phyloP scores from a whole-genome alignment of 495 filamentous ascomycete genomes.

The Talaromyces thailandensis region DNA sequence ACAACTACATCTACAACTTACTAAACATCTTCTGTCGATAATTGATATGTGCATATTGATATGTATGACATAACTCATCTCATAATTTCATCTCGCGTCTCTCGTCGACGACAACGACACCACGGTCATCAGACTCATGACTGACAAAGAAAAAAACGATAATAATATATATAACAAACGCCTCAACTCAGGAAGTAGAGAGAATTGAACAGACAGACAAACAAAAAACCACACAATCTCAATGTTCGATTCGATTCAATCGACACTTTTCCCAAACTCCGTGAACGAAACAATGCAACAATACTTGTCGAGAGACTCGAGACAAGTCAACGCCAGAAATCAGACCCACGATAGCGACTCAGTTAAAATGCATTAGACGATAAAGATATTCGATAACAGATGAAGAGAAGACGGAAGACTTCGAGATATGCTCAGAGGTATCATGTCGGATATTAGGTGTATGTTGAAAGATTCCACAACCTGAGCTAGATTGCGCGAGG shows the following conservation, averaged over 20 bases:
- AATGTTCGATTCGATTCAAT: not conserved
- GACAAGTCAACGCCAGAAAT: not conserved
- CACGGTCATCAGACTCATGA: not conserved
- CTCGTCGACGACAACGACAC: not conserved
- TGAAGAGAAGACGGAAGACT: not conserved
- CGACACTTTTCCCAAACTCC: not conserved
- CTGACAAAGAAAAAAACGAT: not conserved
- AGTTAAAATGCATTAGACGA: constrained; percentile 7
- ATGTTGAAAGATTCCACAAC: not conserved
- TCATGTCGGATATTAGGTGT: not conserved
- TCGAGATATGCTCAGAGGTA: not conserved
- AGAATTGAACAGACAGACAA: not conserved
- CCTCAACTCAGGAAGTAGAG: not conserved
- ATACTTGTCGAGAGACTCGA: constrained; percentile 2
- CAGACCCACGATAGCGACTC: not conserved
- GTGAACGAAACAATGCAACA: not conserved
- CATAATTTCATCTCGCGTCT: not conserved
- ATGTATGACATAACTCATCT: constrained; percentile 3
- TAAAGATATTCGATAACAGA: constrained; percentile 1
- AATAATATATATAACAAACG: not conserved
- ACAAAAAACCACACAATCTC: not conserved
- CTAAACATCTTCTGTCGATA: not conserved
- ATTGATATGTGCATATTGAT: not conserved
- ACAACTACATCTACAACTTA: not conserved
- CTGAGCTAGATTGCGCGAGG: not conserved